Evolutionary conservation across 176 grass and related monocot genomes (phyloP).

Genomic region (maize (Zea mays)): DNA sequence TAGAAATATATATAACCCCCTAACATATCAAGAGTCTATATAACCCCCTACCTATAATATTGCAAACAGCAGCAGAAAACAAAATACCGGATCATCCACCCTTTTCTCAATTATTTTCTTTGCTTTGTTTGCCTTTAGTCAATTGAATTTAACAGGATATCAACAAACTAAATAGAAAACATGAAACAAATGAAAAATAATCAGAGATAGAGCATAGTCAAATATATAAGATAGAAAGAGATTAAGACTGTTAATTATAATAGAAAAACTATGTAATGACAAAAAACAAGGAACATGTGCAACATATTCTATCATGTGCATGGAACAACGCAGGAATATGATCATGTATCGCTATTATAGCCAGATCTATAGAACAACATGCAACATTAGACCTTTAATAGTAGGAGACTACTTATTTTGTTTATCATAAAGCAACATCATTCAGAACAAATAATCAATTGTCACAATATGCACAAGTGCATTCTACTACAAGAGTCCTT

Average conservation of each 20-base stretch:
- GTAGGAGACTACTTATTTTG: neutral
- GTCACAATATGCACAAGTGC: neutral
- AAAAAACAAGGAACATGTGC: neutral
- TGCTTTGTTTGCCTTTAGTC: constrained; percentile 77
- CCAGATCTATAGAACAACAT: neutral
- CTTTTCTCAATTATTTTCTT: constrained; percentile 76
- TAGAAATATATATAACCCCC: too few relatives aligned
- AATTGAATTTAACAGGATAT: constrained; percentile 26
- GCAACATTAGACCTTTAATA: neutral
- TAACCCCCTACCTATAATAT: too few relatives aligned
- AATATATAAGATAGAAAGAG: neutral
- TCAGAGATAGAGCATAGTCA: neutral
- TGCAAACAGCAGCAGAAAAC: constrained; percentile 27
- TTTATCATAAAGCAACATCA: neutral
- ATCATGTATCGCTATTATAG: neutral
- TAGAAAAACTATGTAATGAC: neutral
- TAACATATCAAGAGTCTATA: too few relatives aligned
- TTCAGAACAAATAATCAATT: neutral
- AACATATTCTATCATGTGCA: neutral
- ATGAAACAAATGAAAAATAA: neutral
- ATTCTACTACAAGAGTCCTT: neutral
- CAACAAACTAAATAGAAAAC: neutral
- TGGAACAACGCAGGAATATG: constrained; percentile 8
- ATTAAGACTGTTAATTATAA: neutral
- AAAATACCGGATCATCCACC: constrained; percentile 53